Percentiles rank a stretch among this genome's conserved stretches.
Conservation (phyloP, 371 early-diverging fungal species). For the Smittium mucronatum region DNA sequence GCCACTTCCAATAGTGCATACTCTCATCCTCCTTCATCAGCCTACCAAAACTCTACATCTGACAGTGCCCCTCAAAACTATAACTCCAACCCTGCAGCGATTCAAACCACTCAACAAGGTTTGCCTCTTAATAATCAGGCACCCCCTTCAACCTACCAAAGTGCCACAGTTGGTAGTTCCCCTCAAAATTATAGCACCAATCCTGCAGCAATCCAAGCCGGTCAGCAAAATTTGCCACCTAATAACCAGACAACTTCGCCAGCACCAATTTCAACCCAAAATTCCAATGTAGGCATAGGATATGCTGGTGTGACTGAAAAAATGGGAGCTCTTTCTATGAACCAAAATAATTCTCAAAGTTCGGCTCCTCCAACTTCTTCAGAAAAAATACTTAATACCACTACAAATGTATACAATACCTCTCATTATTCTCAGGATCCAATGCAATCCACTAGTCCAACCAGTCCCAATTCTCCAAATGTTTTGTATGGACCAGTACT, state of each 20-base stretch:
- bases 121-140: too few species aligned
- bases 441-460: neutral
- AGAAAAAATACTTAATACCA: neutral
- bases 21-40: too few species aligned
- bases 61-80: too few species aligned
- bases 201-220: neutral
- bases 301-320: neutral
- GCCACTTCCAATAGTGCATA: too few species aligned
- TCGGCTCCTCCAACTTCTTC: neutral
- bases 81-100: too few species aligned
- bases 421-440: neutral
- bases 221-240: neutral
- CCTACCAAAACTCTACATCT: too few species aligned
- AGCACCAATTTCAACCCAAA: neutral
- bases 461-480: neutral
- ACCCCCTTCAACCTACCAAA: too few species aligned
- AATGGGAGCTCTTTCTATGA: neutral
- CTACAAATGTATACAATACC: neutral
- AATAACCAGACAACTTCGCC: neutral
- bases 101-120: too few species aligned
- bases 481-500: constrained; percentile 28
- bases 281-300: neutral
- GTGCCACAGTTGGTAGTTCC: too few species aligned
- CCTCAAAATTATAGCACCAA: too few species aligned
- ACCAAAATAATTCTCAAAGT: neutral